phyloP scores from a whole-genome alignment of 2,329 filamentous ascomycete species.

The Colletotrichum caudatum region DNA sequence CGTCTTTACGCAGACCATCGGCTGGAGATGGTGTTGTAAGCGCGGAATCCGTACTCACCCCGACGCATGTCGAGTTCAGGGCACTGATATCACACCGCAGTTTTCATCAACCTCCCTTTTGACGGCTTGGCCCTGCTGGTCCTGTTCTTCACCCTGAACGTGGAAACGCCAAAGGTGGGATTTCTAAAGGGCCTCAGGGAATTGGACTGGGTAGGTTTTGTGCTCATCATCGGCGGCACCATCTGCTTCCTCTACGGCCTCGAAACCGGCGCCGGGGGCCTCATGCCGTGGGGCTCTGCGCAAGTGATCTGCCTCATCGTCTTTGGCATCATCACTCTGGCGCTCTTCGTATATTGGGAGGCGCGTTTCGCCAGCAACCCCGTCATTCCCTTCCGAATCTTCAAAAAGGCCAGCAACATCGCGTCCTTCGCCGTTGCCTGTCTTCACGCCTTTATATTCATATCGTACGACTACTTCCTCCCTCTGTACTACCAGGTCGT shows the following conservation, averaged over 20 bases:
- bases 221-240: constrained; percentile 67
- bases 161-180: constrained; percentile 68
- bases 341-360: constrained; percentile 64
- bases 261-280: constrained; percentile 66
- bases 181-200: constrained; percentile 66
- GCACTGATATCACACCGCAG: constrained; percentile 23
- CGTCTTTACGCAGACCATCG: constrained; percentile 66
- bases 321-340: constrained; percentile 59
- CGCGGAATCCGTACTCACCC: constrained; percentile 49
- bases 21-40: constrained; percentile 67
- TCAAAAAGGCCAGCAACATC: constrained; percentile 61
- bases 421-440: constrained; percentile 56
- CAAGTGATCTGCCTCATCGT: constrained; percentile 65
- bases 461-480: constrained; percentile 69
- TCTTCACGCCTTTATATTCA: constrained; percentile 61
- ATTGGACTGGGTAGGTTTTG: constrained; percentile 62
- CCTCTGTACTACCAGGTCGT: constrained; percentile 72
- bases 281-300: constrained; percentile 63
- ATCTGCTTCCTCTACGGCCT: constrained; percentile 72
- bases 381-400: constrained; percentile 67
- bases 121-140: constrained; percentile 56
- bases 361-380: constrained; percentile 66
- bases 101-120: constrained; percentile 59
- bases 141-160: constrained; percentile 54
- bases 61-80: neutral